These are phyloP conservation scores for Geranomyces variabilis DNA, from an alignment of 192 early-diverging fungal genomes.

Conservation along the genomic window DNA sequence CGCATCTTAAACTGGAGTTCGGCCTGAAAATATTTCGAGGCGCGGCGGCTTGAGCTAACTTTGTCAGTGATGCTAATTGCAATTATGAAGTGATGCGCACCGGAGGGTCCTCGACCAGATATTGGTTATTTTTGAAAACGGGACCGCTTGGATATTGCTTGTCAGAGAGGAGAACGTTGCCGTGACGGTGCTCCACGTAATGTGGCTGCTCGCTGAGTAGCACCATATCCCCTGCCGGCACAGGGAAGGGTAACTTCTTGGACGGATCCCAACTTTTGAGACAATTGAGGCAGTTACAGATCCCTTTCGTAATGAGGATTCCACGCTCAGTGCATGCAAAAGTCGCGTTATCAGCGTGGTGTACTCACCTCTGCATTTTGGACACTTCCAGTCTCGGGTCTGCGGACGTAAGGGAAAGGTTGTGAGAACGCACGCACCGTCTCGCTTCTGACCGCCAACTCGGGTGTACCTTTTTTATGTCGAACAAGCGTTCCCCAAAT, in stretches of 20 bases:
- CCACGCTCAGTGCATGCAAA: background rate
- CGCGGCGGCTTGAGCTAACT: background rate
- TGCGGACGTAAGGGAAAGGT: background rate
- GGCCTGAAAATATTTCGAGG: conserved; percentile 4
- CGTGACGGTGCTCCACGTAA: conserved; percentile 10
- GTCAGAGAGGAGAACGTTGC: conserved; percentile 18
- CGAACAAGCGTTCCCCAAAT: conserved; percentile 15
- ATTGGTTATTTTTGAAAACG: conserved; percentile 16
- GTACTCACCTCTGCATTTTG: conserved; percentile 13
- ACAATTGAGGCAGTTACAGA: conserved; percentile 27
- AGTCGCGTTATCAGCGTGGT: background rate
- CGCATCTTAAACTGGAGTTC: background rate
- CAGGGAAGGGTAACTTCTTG: conserved; percentile 23
- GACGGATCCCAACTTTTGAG: conserved; percentile 7
- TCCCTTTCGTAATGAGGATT: background rate
- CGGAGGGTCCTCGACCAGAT: conserved; percentile 19
- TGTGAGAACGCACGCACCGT: background rate
- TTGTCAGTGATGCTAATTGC: background rate
- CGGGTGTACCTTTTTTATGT: conserved; percentile 26
- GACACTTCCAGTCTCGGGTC: conserved; percentile 19
- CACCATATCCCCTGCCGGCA: conserved; percentile 14
- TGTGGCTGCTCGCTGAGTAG: conserved; percentile 21
- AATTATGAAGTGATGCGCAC: conserved; percentile 6
- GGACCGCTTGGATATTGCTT: conserved; percentile 20
- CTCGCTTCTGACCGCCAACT: background rate